Base-by-base conservation (phyloP, 1,284 basidiomycete species). In the Naganishia cerealis region DNA sequence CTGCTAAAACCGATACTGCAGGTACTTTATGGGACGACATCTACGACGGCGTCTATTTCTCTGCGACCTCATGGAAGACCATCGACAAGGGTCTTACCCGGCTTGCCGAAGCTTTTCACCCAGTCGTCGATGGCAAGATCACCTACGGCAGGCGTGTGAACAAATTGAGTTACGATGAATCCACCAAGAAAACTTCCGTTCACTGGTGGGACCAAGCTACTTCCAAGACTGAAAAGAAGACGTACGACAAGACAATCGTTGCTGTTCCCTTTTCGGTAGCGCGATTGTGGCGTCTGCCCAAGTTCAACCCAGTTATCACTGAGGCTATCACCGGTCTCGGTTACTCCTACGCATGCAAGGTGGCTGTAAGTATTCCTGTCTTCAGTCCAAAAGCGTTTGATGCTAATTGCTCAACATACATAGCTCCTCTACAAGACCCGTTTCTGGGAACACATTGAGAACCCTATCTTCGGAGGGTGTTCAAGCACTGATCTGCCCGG, bases 371-470 rank as follows among this genome's bases (percentile, higher is more conserved):
- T 70, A 18, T 15, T 7, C 16, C 8, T 18, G n/a, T 18, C 43
- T 15, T 18, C 16, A 2, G 5, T 43, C 10, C 10, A 9, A 38
- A 18, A n/a, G 7, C 4, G 21, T 6, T 29, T 7, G 40, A 26
- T 24, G 33, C 36, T 53, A 36, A 62, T 36, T 6, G 5, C 18
- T 18, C 13, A 15, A 10, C 0, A 7, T 39, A 18, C 18, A 36
- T 55, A 72, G 71, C 69, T 72, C 2, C 67, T 70, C 8, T 75
- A 73, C 72, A 71, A 73, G 65, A 70, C 70, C 24, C 70, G 73
- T 62, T 75, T 75, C 72, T 75, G 73, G 73, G 73, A 74, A 57
- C 65, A 74, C n/a, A 58, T 71, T 59, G 71, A 71, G 26, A 62
- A 68, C 15, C 73, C 73, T 33, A 75, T 75, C 62, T 71, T 69